Evolutionary conservation across 805 yeast genomes (phyloP), one percentile per base, ranked within the genome.

Genomic region (Ogataea polymorpha): DNA sequence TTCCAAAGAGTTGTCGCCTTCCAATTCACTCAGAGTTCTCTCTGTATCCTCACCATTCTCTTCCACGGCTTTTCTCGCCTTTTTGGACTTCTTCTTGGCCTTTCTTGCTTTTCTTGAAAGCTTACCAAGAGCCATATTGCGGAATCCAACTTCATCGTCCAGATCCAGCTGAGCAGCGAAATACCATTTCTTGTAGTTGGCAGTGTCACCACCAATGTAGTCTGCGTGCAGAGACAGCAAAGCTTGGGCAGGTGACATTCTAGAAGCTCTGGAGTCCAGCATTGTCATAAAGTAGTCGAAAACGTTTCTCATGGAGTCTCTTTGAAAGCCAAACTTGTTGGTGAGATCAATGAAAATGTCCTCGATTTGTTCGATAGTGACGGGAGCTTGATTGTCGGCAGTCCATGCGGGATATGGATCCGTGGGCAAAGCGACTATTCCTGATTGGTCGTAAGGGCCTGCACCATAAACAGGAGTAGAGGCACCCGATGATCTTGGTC

Each of bases 351-450:
- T 86, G 61, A 86, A 86, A 27, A 85, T 79, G 68, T 86, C 95
- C 68, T 86, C 95, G 60, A 86, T 82, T 62, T 86, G 91, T 65
- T 86, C 93, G 41, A 86, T 75, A 35, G 87, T 73, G 43, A 84
- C 82, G 10, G 95, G 95, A 18, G 91, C 88, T 63, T 85, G 91
- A 42, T 85, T 90, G 66, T 93, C 98, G 34, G 95, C 95, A 18
- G 96, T 86, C 99, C 99, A 93, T 37, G 99, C 98, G 32, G 99
- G 99, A 65, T 91, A 93, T 24, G 99, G 99, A 65, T 93, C 93
- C 32, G 89, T 79, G 55, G 95, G 74, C 68, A 83, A 54, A 62
- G 87, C 82, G 73, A 81, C 74, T 64, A 69, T 68, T 32, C 70
- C 71, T 17, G 63, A 60, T 51, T 65, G 65, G 46, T 64, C 70